Evolutionary conservation across 2,329 filamentous ascomycete species (phyloP).

Genomic region (Paecilomyces variotii): DNA sequence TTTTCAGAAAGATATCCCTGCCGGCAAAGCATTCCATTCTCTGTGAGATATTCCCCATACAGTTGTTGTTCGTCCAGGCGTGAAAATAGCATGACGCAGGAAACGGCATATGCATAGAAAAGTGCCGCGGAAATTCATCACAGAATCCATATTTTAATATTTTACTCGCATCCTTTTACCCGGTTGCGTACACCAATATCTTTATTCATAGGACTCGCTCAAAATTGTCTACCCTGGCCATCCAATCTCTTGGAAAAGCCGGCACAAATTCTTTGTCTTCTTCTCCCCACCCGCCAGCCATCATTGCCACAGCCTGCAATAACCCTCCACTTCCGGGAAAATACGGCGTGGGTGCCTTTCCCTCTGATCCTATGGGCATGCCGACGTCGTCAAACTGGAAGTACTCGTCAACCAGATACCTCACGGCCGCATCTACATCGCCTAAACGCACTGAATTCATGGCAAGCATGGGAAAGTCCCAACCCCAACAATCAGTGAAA

Average conservation of each 20-base stretch:
- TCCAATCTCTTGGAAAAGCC: slow-evolving; percentile 41
- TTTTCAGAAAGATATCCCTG: neutral
- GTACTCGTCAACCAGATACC: slow-evolving; percentile 40
- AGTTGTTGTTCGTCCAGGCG: neutral
- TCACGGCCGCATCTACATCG: slow-evolving; percentile 34
- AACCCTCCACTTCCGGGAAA: slow-evolving; percentile 46
- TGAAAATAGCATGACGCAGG: neutral
- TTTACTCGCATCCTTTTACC: neutral
- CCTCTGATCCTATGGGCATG: slow-evolving; percentile 41
- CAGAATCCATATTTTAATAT: neutral
- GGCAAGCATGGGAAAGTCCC: slow-evolving; percentile 41
- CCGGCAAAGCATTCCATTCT: neutral
- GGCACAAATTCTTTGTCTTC: slow-evolving; percentile 28
- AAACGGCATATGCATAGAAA: neutral
- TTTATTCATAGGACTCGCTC: neutral
- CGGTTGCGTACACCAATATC: neutral
- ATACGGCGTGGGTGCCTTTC: slow-evolving; percentile 49
- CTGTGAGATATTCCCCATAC: neutral
- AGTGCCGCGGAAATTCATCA: neutral
- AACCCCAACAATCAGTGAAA: slow-evolving; percentile 37
- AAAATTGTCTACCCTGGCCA: slow-evolving; percentile 44
- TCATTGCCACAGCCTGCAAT: slow-evolving; percentile 48
- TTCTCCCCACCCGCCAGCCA: slow-evolving; percentile 51
- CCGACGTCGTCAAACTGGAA: slow-evolving; percentile 52
- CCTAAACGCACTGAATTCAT: slow-evolving; percentile 40